Evolutionary conservation across 768 basidiomycete species (phyloP), one percentile per base, ranked within the genome.

Genomic region (Amyloporia xantha): DNA sequence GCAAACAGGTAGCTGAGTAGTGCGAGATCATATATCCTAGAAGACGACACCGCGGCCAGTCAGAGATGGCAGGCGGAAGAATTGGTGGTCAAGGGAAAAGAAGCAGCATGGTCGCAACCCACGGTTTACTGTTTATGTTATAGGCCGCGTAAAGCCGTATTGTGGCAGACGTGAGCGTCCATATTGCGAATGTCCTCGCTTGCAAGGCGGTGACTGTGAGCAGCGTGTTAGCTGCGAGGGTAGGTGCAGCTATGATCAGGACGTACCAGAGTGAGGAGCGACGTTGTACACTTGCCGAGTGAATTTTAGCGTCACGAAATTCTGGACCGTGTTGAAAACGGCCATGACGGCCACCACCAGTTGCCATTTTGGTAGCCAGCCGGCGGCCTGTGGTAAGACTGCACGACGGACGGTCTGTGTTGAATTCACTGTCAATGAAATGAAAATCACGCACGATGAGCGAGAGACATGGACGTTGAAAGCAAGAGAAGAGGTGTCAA

Each of bases 71-170:
- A 39, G 25, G 17, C 21, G 13, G 41, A 13, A 26, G 23, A 42
- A 23, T 10, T 10, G 23, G 23, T 33, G 20, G 26, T 15, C 26
- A 11, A 10, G 25, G 27, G 21, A 5, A 11, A 28, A 13, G 26
- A 4, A 5, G 26, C 28, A 51, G 33, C 36, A 5, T 21, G 26
- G 28, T 26, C 5, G 21, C 41, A 35, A 71, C 83, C 55, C 62
- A 94, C 95, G 75, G 71, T 68, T 90, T 90, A 61, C 81, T 74
- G 50, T 82, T 71, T 56, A 97, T 87, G 62, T 97, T 74, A 68
- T 93, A 97, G 5, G 95, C 92, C 10, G 91, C 89, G 58, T 93
- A 93, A 41, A 75, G 70, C 28, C 95, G 82, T 42, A 98, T 81
- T 40, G 86, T 69, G 20, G 88, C 90, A 6, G 91, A 81, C 4